Conservation (phyloP, 495 filamentous ascomycete species). For the Paragyromitra xinjiangensis region DNA sequence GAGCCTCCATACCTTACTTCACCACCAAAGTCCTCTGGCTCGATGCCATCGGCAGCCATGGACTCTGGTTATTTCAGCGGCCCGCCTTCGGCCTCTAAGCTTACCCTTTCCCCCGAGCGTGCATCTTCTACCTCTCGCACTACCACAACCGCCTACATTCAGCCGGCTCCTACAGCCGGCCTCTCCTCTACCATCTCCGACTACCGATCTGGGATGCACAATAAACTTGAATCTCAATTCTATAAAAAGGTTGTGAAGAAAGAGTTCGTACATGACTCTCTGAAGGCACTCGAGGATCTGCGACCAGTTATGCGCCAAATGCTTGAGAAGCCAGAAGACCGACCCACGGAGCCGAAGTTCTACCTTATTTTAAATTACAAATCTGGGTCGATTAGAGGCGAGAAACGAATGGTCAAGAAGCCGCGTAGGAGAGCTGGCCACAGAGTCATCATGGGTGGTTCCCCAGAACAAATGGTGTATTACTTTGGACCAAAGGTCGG, state of each 20-base stretch:
- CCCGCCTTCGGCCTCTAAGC: conserved; percentile 37
- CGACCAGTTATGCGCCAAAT: conserved; percentile 53
- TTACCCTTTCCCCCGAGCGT: conserved; percentile 38
- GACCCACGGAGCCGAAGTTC: conserved; percentile 45
- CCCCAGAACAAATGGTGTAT: conserved; percentile 50
- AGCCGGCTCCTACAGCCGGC: conserved; percentile 28
- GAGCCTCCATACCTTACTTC: conserved; percentile 42
- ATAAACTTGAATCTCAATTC: conserved; percentile 49
- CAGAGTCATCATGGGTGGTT: conserved; percentile 48
- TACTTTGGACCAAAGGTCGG: conserved; percentile 51
- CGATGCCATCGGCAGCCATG: conserved; percentile 49
- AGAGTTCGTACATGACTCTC: conserved; percentile 45
- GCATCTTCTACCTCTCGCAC: conserved; percentile 37
- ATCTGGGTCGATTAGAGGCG: conserved; percentile 48
- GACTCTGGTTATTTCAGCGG: conserved; percentile 50
- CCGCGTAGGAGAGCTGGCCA: conserved; percentile 42
- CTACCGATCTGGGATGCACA: conserved; percentile 48
- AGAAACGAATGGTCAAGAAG: conserved; percentile 44
- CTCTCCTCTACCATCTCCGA: conserved; percentile 52
- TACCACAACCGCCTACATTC: conserved; percentile 26
- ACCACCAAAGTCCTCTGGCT: conserved; percentile 45
- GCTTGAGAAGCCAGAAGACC: conserved; percentile 54
- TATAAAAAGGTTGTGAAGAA: conserved; percentile 51
- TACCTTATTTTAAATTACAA: conserved; percentile 51
- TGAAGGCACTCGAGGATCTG: conserved; percentile 42